Base-by-base conservation (phyloP, 768 basidiomycete species). In the Amanita phalloides region DNA sequence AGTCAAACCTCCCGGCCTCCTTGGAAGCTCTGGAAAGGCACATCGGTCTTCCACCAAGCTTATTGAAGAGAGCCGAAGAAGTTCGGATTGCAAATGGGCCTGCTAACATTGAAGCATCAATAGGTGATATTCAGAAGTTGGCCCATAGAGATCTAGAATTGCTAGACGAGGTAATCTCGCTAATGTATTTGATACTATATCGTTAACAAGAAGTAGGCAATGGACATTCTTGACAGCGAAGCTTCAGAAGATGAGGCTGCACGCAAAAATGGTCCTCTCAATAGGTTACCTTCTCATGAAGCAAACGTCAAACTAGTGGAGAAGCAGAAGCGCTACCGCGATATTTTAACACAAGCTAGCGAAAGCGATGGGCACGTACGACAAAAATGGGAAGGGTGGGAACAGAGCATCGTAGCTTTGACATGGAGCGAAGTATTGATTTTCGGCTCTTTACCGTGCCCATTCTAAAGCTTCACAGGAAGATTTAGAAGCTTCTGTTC, bases 211-310 rank as follows among this genome's bases (percentile, higher is more conserved):
- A 36, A 21, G 35, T 53, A 96, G 93, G 82, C 90, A 0, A 76
- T 92, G 71, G 91, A 92, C 58, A 80, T 94, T 20, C 68, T 99
- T n/a, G 92, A 95, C 58, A 81, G 78, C 41, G 94, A 96, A 66
- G 87, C 86, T 13, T 86, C 85, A 11, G 87, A 90, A 61, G 89
- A 92, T 57, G 89, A 90, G 62, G 72, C 77, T 9, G 70, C 79
- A 28, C 79, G 84, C 13, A 74, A 75, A 55, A 75, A 76, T 21
- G 66, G 64, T 1, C 57, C 66, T 42, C 58, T 77, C 52, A 65
- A 70, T 51, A 74, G 91, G 32, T 68, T 69, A 1, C 80, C 85
- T 1, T 96, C 94, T 0, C 76, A 86, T 58, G 79, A 87, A 58
- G 90, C 87, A 21, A 96, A 95, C 55, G 63, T 67, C 17, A 81